Evolutionary conservation across 768 basidiomycete genomes (phyloP).

Genomic region (Pholiota microspora): DNA sequence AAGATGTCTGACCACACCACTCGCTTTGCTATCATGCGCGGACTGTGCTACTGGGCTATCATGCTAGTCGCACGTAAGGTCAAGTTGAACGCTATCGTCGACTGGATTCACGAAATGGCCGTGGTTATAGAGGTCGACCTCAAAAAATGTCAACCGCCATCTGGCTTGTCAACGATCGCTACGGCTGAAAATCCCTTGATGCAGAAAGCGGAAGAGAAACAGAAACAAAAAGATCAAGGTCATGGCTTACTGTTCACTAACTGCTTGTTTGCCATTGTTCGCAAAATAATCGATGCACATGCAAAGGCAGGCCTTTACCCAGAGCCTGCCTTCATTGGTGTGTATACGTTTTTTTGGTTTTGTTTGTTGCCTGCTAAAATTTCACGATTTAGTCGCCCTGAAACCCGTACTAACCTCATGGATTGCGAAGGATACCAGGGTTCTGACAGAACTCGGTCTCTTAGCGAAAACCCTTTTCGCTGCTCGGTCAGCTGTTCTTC

Average conservation of each 20-base stretch:
- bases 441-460: conserved; percentile 7
- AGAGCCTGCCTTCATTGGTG: conserved; percentile 19
- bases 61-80: conserved; percentile 55
- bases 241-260: conserved; percentile 34
- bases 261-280: conserved; percentile 55
- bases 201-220: background rate
- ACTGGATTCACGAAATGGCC: conserved; percentile 67
- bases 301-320: conserved; percentile 10
- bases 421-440: conserved; percentile 7
- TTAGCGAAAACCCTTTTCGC: conserved; percentile 59
- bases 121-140: conserved; percentile 55
- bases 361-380: no score
- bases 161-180: background rate
- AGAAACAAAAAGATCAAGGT: background rate
- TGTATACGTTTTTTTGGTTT: no score
- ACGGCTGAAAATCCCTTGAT: background rate
- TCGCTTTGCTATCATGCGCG: conserved; percentile 71
- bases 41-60: conserved; percentile 66
- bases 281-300: conserved; percentile 43
- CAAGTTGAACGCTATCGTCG: conserved; percentile 48
- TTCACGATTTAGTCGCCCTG: conserved; percentile 4
- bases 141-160: background rate
- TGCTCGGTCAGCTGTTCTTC: conserved; percentile 47
- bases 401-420: conserved; percentile 14
- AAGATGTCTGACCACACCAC: conserved; percentile 59